Evolutionary conservation across 495 filamentous ascomycete species (phyloP).

Genomic region (Aspergillus heteromorphus): DNA sequence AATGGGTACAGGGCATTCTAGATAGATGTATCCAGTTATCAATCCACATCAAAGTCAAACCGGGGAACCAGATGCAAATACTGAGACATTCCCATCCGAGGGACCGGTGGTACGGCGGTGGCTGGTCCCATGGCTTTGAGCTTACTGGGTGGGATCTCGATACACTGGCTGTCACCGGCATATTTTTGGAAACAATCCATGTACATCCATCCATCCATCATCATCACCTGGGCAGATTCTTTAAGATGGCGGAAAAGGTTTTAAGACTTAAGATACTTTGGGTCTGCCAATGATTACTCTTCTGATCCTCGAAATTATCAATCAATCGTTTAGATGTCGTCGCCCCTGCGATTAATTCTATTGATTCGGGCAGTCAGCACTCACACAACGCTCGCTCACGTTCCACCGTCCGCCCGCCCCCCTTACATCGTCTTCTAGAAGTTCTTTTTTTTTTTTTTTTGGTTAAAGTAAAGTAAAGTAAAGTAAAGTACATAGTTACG

Average conservation of each 20-base stretch:
- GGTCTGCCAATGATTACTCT: too few relatives aligned
- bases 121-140: neutral
- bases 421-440: neutral
- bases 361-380: neutral
- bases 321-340: neutral
- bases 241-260: neutral
- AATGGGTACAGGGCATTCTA: too few relatives aligned
- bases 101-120: neutral
- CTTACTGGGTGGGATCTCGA: neutral
- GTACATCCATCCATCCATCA: neutral
- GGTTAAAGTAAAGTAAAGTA: too few relatives aligned
- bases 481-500: too few relatives aligned
- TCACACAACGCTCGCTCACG: neutral
- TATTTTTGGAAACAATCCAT: neutral
- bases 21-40: neutral
- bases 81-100: neutral
- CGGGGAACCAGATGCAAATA: neutral
- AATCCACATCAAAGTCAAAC: neutral
- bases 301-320: neutral
- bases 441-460: neutral
- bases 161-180: neutral
- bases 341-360: neutral
- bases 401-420: neutral
- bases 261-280: too few relatives aligned
- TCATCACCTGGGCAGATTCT: neutral